Percentiles rank a stretch among this genome's conserved stretches.
These are phyloP conservation scores for Cyberlindnera bimundalis DNA, from an alignment of 805 yeast genomes.

Conservation along the genomic window DNA sequence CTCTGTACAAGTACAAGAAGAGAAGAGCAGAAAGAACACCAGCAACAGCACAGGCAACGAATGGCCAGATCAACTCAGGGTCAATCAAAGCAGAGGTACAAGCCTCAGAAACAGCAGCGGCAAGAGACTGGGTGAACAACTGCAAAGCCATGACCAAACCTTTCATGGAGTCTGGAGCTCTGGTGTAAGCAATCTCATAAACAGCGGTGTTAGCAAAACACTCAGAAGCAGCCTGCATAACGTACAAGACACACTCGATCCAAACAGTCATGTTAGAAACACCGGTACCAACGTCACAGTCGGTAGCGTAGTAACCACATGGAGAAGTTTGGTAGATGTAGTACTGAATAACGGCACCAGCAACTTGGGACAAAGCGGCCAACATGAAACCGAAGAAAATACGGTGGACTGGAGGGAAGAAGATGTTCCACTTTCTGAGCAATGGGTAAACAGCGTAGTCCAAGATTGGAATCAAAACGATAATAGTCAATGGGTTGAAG, in stretches of 20 bases:
- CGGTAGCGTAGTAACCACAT: slow-evolving; percentile 60
- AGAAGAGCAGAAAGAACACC: slow-evolving; percentile 54
- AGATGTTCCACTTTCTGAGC: slow-evolving; percentile 44
- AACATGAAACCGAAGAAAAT: slow-evolving; percentile 68
- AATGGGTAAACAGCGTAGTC: slow-evolving; percentile 57
- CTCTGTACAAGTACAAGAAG: slow-evolving; percentile 39
- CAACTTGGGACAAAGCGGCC: slow-evolving; percentile 38
- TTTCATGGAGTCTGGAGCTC: slow-evolving; percentile 62
- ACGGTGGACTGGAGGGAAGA: slow-evolving; percentile 68
- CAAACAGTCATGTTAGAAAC: slow-evolving; percentile 55
- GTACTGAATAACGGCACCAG: slow-evolving; percentile 58
- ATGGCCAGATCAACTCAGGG: slow-evolving; percentile 71
- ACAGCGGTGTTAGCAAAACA: slow-evolving; percentile 80
- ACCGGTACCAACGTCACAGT: slow-evolving; percentile 38
- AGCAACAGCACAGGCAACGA: slow-evolving; percentile 57
- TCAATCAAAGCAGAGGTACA: slow-evolving; percentile 61
- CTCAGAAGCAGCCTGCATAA: slow-evolving; percentile 70
- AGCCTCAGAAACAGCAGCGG: slow-evolving; percentile 75
- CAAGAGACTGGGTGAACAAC: slow-evolving; percentile 70
- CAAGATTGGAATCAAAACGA: slow-evolving; percentile 72
- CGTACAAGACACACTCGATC: slow-evolving; percentile 62
- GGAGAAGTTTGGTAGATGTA: slow-evolving; percentile 69
- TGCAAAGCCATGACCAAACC: slow-evolving; percentile 47
- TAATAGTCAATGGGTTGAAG: slow-evolving; percentile 71
- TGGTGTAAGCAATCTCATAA: slow-evolving; percentile 78